phyloP scores from a whole-genome alignment of 2,329 filamentous ascomycete genomes.

The Fusarium sp. region DNA sequence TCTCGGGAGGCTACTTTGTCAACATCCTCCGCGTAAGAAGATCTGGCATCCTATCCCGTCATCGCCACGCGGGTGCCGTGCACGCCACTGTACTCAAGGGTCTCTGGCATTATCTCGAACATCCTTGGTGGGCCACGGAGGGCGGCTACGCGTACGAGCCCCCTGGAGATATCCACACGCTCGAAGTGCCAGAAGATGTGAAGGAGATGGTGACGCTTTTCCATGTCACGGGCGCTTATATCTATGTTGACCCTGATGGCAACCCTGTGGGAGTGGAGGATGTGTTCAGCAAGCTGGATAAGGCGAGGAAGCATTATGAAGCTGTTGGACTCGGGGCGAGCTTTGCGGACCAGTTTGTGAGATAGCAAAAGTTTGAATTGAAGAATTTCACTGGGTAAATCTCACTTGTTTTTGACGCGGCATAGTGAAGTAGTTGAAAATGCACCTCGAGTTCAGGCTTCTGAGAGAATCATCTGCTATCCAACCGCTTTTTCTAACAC shows the following conservation, averaged over 20 bases:
- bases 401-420: too few species aligned
- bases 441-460: too few species aligned
- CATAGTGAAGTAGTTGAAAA: too few species aligned
- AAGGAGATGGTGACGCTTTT: not conserved
- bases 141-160: conserved; percentile 51
- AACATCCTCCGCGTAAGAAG: conserved; percentile 15
- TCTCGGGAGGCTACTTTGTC: not conserved
- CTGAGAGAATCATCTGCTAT: rapidly evolving
- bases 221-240: not conserved
- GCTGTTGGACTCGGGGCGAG: not conserved
- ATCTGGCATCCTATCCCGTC: conserved; percentile 48
- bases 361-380: not conserved
- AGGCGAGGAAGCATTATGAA: not conserved
- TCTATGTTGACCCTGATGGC: not conserved
- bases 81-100: conserved; percentile 48
- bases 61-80: conserved; percentile 48
- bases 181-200: not conserved
- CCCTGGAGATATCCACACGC: conserved; percentile 50
- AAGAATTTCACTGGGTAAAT: too few species aligned
- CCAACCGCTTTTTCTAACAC: conserved; percentile 5
- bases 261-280: not conserved
- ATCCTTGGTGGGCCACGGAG: conserved; percentile 50
- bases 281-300: not conserved
- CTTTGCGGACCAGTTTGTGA: not conserved
- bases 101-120: conserved; percentile 52